Conservation (phyloP, 192 early-diverging fungal genomes). For the Backusella luteola region DNA sequence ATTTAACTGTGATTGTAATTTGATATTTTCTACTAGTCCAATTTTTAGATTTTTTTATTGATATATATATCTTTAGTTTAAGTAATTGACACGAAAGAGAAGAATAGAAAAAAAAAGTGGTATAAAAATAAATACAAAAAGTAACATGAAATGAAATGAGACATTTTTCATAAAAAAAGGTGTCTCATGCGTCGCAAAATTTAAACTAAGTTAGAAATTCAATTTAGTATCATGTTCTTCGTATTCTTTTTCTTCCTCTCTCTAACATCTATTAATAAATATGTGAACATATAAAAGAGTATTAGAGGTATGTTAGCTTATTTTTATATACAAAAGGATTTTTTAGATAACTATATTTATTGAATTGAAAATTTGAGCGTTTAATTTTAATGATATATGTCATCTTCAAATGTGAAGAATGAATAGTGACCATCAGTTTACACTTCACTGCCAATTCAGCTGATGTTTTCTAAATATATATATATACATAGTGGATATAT, state of each 20-base stretch:
- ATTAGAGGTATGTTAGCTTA: conserved; percentile 26
- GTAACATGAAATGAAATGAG: not conserved
- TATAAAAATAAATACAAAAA: not conserved
- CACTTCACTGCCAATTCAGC: conserved; percentile 16
- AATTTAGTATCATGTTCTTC: not conserved
- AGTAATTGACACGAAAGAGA: not conserved
- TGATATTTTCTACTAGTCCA: not conserved
- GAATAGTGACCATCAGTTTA: conserved; percentile 17
- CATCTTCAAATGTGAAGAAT: not conserved
- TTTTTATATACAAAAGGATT: conserved; percentile 14
- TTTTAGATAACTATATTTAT: conserved; percentile 29
- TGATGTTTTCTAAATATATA: not conserved
- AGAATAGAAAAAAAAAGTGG: not conserved
- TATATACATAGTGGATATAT: no score
- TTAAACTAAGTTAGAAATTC: not conserved
- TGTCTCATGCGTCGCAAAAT: not conserved
- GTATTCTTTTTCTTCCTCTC: not conserved
- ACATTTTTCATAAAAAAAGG: not conserved
- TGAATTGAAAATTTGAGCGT: conserved; percentile 12
- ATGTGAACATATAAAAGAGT: not conserved
- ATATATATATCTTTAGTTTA: not conserved
- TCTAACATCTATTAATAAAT: not conserved
- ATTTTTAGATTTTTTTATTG: not conserved
- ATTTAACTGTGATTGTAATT: not conserved
- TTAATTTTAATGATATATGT: not conserved